phyloP scores from a whole-genome alignment of 2,329 filamentous ascomycete species.

The Bipolaris sorokiniana region DNA sequence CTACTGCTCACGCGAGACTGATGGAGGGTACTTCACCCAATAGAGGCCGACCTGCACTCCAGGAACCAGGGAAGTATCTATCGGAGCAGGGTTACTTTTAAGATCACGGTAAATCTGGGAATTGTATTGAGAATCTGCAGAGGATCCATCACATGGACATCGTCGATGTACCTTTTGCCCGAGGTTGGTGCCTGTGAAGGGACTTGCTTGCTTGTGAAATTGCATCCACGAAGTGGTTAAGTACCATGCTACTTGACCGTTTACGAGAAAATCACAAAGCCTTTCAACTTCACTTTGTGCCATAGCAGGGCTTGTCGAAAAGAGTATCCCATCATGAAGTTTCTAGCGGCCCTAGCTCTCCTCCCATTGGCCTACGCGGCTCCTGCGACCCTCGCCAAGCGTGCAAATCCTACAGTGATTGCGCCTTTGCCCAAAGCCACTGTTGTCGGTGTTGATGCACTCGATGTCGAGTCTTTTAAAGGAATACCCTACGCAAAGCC shows the following conservation, averaged over 20 bases:
- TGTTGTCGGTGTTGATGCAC: conserved; percentile 57
- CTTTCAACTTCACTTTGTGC: not conserved
- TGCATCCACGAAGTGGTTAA: conserved; percentile 5
- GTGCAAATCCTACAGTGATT: conserved; percentile 60
- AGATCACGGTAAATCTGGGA: conserved; percentile 23
- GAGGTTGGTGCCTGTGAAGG: conserved; percentile 19
- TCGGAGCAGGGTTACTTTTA: conserved; percentile 24
- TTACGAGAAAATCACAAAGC: not conserved
- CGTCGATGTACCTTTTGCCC: conserved; percentile 16
- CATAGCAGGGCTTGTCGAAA: not conserved
- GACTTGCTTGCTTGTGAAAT: conserved; percentile 26
- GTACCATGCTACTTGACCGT: conserved; percentile 13
- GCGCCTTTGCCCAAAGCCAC: conserved; percentile 61
- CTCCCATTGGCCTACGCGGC: conserved; percentile 41
- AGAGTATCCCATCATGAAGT: conserved; percentile 35
- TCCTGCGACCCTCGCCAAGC: conserved; percentile 52
- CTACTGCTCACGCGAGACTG: conserved; percentile 7
- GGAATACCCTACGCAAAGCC: conserved; percentile 78
- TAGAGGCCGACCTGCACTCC: conserved; percentile 15
- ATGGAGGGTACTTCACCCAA: conserved; percentile 6
- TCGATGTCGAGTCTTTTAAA: conserved; percentile 69
- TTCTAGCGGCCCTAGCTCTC: conserved; percentile 27
- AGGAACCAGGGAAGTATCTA: conserved; percentile 4
- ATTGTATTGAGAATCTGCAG: conserved; percentile 5
- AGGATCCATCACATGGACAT: conserved; percentile 26